These are phyloP conservation scores for Penicillium chermesinum DNA, from an alignment of 495 filamentous ascomycete species.

Conservation along the genomic window DNA sequence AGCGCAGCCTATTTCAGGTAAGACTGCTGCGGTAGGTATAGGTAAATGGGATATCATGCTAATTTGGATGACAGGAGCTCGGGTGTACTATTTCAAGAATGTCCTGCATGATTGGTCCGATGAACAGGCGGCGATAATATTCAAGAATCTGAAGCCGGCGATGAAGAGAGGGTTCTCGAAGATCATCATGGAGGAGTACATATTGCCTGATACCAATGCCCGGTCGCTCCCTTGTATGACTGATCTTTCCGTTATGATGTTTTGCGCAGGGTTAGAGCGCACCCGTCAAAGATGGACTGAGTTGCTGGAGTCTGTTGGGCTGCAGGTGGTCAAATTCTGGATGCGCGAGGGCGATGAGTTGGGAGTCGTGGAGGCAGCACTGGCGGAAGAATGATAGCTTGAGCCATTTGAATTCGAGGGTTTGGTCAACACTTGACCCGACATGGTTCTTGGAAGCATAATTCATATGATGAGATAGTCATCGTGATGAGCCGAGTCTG, in stretches of 20 bases:
- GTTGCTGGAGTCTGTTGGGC: constrained; percentile 30
- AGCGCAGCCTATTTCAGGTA: constrained; percentile 39
- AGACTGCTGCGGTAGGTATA: neutral
- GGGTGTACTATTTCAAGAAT: constrained; percentile 42
- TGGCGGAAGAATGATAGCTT: constrained; percentile 2
- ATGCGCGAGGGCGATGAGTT: constrained; percentile 27
- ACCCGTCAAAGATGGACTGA: constrained; percentile 38
- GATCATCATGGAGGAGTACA: constrained; percentile 33
- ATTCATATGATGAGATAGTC: constrained; percentile 25
- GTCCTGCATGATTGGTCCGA: constrained; percentile 49
- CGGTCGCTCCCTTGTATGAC: constrained; percentile 10
- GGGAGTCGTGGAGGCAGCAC: constrained; percentile 40
- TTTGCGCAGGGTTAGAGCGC: constrained; percentile 33
- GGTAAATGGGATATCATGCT: neutral
- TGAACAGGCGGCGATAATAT: constrained; percentile 31
- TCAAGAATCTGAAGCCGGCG: constrained; percentile 28
- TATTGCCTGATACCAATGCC: constrained; percentile 27
- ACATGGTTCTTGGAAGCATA: too few relatives aligned
- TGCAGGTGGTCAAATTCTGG: constrained; percentile 28
- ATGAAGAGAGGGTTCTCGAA: constrained; percentile 41
- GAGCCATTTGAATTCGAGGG: too few relatives aligned
- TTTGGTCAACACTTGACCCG: too few relatives aligned
- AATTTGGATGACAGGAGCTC: constrained; percentile 15
- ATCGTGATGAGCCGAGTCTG: constrained; percentile 15
- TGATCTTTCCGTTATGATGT: constrained; percentile 40